Base-by-base conservation (phyloP, 1,284 basidiomycete species). In the Fomitopsis schrenkii region DNA sequence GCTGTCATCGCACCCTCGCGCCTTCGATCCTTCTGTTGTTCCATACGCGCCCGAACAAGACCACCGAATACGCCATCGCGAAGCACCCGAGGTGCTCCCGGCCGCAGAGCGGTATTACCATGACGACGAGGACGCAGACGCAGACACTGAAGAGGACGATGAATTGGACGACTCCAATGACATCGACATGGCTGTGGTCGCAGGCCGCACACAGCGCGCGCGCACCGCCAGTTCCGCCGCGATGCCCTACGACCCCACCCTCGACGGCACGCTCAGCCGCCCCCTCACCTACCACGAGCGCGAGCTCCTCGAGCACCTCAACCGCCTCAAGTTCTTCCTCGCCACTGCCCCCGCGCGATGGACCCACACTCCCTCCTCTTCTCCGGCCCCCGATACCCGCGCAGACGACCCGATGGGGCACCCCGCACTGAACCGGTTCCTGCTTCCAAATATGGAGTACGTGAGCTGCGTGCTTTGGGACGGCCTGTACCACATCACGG, bases 391-490 rank as follows among this genome's bases (percentile, higher is more conserved):
- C 7, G 59, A 63, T 30, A 65, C 68, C 7, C 63, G 71, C 42
- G 72, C 73, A 17, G 65, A 71, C 26, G 73, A 73, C 66, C 74
- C 76, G 45, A 71, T 71, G 62, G 74, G 82, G 4, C 87, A 91
- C 72, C 89, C 90, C 7, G 85, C 87, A 41, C 83, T 96, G 68
- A 91, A 93, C 68, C 83, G 91, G 38, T 95, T 96, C 73, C 80
- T 87, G 38, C 83, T 95, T 9, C 93, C 93, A 0, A 87, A 90
- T 62, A 87, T 90, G 59, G 94, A 97, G 75, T 89, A 88, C 68
- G 92, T 97, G 53, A 88, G 91, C 6, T 97, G 94, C 72, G 91
- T 96, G 9, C 82, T 93, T 33, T 97, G 94, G 94, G 87, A 88
- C 61, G 90, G 93, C 3, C 79, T 93, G 36, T 95, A 94, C 70